Conservation (phyloP, 768 basidiomycete genomes). For the Tricholoma sp. region DNA sequence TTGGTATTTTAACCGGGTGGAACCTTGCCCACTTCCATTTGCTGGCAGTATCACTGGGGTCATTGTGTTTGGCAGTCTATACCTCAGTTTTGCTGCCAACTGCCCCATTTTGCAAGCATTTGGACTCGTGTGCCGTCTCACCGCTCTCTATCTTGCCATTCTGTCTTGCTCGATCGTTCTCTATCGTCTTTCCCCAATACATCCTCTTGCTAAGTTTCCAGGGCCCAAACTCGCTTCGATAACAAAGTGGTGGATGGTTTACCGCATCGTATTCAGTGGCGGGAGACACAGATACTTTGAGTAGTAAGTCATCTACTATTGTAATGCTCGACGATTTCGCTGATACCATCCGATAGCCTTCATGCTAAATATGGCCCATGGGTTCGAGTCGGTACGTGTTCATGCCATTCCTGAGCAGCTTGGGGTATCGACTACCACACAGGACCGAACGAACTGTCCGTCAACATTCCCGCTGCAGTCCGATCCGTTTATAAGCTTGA, state of each 20-base stretch:
- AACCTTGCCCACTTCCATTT: background rate
- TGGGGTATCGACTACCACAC: background rate
- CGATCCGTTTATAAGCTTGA: background rate
- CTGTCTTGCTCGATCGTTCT: background rate
- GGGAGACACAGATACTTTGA: conserved; percentile 1
- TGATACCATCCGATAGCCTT: background rate
- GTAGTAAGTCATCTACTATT: background rate
- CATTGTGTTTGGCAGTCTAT: background rate
- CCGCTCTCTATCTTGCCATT: background rate
- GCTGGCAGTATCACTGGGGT: background rate
- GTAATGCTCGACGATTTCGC: background rate
- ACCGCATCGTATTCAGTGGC: conserved; percentile 1
- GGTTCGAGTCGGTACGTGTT: background rate
- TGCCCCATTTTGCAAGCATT: background rate
- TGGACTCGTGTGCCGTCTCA: background rate
- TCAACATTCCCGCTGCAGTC: background rate
- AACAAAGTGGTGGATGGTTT: conserved; percentile 2
- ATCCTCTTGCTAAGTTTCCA: background rate
- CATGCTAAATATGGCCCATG: conserved; percentile 3
- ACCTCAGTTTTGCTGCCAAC: background rate
- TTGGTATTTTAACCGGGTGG: background rate
- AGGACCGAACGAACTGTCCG: conserved; percentile 1
- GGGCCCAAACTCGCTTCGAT: background rate
- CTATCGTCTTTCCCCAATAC: background rate
- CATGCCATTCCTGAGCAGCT: background rate